Conservation (phyloP, 2,329 filamentous ascomycete genomes). For the Pseudocercospora pini-densiflorae region DNA sequence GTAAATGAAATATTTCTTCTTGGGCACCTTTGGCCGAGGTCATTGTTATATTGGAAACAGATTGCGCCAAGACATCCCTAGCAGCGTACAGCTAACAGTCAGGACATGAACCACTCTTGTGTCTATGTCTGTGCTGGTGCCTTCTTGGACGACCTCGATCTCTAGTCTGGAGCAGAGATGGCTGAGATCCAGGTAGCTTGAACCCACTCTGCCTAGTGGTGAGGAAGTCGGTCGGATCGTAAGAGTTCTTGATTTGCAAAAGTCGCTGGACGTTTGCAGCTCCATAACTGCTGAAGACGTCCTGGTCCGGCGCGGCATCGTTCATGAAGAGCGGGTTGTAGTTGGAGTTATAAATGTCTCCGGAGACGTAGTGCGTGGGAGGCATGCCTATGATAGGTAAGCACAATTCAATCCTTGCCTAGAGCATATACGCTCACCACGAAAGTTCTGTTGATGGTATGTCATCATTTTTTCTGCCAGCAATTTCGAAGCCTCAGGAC, state of each 20-base stretch:
- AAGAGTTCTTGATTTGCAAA: conserved; percentile 26
- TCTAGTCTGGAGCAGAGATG: not conserved
- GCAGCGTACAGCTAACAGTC: not conserved
- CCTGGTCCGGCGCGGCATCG: conserved; percentile 31
- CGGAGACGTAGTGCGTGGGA: conserved; percentile 28
- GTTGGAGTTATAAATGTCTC: conserved; percentile 12
- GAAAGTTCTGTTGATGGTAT: conserved; percentile 22
- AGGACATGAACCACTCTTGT: not conserved
- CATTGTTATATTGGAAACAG: not conserved
- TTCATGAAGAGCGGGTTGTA: conserved; percentile 33
- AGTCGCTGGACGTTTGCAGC: conserved; percentile 28
- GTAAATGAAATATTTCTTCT: not conserved
- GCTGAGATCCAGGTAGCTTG: conserved; percentile 23
- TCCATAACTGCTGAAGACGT: conserved; percentile 31
- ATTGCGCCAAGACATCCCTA: not conserved
- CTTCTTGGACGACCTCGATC: no score
- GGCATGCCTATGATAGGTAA: not conserved
- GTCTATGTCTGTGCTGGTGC: no score
- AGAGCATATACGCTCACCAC: not conserved
- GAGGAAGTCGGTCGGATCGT: conserved; percentile 33
- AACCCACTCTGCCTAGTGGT: conserved; percentile 31
- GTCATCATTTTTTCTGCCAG: conserved; percentile 13
- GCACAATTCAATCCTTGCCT: not conserved
- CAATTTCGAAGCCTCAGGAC: conserved; percentile 23
- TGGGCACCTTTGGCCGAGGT: not conserved